Base-by-base conservation (phyloP, 768 basidiomycete species). In the Suillus plorans region DNA sequence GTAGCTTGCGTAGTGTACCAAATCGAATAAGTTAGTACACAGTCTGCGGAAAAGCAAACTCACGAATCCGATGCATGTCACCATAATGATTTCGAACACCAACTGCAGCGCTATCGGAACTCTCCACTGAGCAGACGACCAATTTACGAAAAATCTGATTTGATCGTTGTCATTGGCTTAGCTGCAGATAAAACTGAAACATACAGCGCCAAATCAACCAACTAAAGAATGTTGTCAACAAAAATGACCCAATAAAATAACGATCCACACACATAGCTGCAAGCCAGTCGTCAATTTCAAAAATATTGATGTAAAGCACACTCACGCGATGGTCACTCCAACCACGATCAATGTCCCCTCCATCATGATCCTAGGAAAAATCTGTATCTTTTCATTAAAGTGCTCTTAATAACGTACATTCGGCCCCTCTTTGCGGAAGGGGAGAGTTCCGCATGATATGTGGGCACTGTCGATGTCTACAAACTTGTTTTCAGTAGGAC, bases 361-460 rank as follows among this genome's bases (percentile, higher is more conserved):
- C 36, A 63, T 63, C 63, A 62, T 63, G 22, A 63, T 63, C 58
- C 58, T 59, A 31, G 39, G 28, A 59, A n/a, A 59, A 59, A 34
- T 59, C 5, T 20, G 28, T 7, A 6, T 42, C 6, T 13, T 42
- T 42, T 59, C 25, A 20, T 28, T 28, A 6, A 20, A 6, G 18
- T 6, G 41, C 39, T 20, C 20, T 59, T 20, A 8, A 12, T 6
- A 37, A 59, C 58, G 9, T 20, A 42, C 63, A 81, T 72, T 61
- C 78, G 75, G 42, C 82, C 82, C 53, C 82, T 70, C 28, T 75
- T 74, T 39, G 80, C 75, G 0, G 81, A 75, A n/a, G 78, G 73
- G 0, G 82, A 80, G 64, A 80, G 80, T 69, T 84, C 82, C 1
- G 80, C 78, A 65, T 82, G 80, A 67, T 80, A 84, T 6, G 78